phyloP scores from a whole-genome alignment of 768 basidiomycete species.

The Cyclocybe cylindracea region DNA sequence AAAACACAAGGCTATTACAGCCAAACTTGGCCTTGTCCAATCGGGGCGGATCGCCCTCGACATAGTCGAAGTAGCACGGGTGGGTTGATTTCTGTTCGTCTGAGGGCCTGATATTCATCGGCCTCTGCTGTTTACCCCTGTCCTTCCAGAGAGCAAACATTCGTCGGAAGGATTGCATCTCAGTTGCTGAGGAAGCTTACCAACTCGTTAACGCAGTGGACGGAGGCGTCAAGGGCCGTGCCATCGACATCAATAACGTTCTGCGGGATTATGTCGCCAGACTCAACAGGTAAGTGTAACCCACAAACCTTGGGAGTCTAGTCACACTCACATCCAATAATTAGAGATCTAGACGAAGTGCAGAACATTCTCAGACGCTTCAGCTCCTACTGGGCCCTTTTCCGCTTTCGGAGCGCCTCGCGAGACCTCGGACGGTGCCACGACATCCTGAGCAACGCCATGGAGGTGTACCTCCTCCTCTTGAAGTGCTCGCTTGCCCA shows the following conservation, averaged over 20 bases:
- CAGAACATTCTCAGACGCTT: constrained; percentile 16
- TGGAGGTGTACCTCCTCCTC: constrained; percentile 19
- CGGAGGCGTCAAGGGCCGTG: constrained; percentile 22
- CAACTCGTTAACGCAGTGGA: constrained; percentile 23
- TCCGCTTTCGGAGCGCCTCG: constrained; percentile 11
- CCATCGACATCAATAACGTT: constrained; percentile 19
- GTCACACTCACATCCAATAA: no score
- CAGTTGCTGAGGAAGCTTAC: constrained; percentile 21
- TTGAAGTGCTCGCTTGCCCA: constrained; percentile 16
- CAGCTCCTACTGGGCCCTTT: constrained; percentile 17
- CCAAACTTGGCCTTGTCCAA: constrained; percentile 17
- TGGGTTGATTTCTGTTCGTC: constrained; percentile 2
- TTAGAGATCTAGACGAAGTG: constrained; percentile 16
- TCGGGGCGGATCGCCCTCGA: constrained; percentile 20
- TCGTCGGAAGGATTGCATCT: constrained; percentile 15
- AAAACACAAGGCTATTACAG: constrained; percentile 5
- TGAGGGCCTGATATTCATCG: background rate
- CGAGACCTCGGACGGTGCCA: constrained; percentile 17
- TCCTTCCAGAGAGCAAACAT: constrained; percentile 17
- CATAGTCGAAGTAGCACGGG: constrained; percentile 19
- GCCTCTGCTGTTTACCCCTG: background rate
- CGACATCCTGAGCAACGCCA: constrained; percentile 16
- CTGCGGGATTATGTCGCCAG: constrained; percentile 18
- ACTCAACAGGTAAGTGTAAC: constrained; percentile 15
- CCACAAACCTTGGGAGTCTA: no score